Evolutionary conservation across 192 early-diverging fungal species (phyloP).

Genomic region (Entophlyctis luteolus): DNA sequence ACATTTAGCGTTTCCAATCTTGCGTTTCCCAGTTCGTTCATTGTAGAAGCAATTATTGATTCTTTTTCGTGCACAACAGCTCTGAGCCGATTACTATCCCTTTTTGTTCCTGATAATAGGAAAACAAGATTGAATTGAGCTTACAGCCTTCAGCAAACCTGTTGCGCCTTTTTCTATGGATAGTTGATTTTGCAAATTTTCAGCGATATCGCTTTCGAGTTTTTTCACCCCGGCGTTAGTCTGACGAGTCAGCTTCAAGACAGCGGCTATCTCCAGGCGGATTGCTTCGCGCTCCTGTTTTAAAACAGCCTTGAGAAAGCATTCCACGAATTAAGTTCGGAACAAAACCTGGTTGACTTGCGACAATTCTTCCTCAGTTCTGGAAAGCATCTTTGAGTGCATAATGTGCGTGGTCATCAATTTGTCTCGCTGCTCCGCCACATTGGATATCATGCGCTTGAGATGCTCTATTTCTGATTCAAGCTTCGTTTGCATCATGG

Average conservation of each 20-base stretch:
- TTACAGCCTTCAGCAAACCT: too few species aligned
- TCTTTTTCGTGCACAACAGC: constrained; percentile 55
- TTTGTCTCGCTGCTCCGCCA: constrained; percentile 47
- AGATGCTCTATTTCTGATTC: constrained; percentile 47
- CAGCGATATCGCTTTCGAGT: constrained; percentile 51
- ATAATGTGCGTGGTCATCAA: constrained; percentile 46
- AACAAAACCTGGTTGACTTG: constrained; percentile 34
- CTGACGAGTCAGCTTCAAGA: constrained; percentile 42
- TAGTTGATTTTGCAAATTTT: constrained; percentile 52
- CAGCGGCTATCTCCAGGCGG: constrained; percentile 45
- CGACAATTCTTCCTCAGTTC: constrained; percentile 51
- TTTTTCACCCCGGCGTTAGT: constrained; percentile 31
- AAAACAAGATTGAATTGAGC: background rate
- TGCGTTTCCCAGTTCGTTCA: constrained; percentile 53
- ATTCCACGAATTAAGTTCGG: background rate
- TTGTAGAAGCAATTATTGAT: constrained; percentile 41
- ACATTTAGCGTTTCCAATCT: constrained; percentile 45
- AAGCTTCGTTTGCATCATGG: constrained; percentile 49
- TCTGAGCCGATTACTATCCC: constrained; percentile 47
- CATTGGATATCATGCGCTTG: constrained; percentile 42
- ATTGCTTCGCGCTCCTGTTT: constrained; percentile 46
- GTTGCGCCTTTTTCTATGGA: constrained; percentile 51
- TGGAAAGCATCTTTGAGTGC: constrained; percentile 43
- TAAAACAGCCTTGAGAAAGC: background rate
- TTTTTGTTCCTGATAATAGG: constrained; percentile 22